Conservation (phyloP, 106 monocot genomes). For the Dendrobium officinale region DNA sequence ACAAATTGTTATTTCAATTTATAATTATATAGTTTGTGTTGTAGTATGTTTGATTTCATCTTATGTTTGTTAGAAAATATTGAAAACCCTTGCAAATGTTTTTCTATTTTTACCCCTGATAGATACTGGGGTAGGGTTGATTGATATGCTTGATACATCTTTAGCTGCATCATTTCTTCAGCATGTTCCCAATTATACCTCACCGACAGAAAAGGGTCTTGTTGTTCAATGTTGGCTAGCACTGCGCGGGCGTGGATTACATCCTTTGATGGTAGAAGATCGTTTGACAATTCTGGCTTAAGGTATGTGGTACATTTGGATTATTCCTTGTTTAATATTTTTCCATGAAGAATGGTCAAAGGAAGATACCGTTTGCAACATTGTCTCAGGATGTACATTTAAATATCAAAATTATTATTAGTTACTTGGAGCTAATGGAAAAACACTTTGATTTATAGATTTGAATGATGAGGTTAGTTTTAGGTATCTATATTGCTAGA, state of each 20-base stretch:
- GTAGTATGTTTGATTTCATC: too few relatives aligned
- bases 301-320: conserved; percentile 22
- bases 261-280: conserved; percentile 27
- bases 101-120: not conserved
- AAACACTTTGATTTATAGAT: not conserved
- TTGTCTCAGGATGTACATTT: not conserved
- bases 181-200: not conserved
- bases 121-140: not conserved
- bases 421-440: not conserved
- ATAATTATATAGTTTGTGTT: too few relatives aligned
- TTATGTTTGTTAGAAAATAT: not conserved
- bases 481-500: not conserved
- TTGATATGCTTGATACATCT: not conserved
- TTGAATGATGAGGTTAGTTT: not conserved
- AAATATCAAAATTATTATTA: not conserved
- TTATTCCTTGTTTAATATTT: not conserved
- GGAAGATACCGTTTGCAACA: not conserved
- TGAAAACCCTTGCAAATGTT: not conserved
- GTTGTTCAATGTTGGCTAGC: conserved; percentile 30
- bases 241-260: conserved; percentile 11
- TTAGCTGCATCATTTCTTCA: not conserved
- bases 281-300: conserved; percentile 20
- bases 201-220: conserved; percentile 17
- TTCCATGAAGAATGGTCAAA: not conserved
- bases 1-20: too few relatives aligned